Evolutionary conservation across 768 basidiomycete genomes (phyloP).

Genomic region (Kwoniella sp.): DNA sequence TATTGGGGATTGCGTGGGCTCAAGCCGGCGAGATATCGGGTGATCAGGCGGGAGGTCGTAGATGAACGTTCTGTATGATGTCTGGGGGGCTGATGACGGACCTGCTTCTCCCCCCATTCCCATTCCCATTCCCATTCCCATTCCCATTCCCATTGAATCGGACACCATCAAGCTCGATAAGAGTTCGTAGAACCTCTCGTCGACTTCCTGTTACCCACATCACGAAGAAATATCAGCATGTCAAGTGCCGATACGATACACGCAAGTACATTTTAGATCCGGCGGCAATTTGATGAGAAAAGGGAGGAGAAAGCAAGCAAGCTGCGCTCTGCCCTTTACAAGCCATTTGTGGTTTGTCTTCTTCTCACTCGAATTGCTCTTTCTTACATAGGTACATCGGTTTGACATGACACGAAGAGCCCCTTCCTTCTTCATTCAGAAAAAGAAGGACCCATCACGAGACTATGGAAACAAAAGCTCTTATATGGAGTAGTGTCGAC

Average conservation of each 20-base stretch:
- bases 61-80: constrained; percentile 52
- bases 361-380: too few relatives aligned
- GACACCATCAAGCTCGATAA: constrained; percentile 44
- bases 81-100: constrained; percentile 22
- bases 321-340: too few relatives aligned
- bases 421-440: too few relatives aligned
- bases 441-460: too few relatives aligned
- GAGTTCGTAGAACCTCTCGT: constrained; percentile 47
- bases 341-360: too few relatives aligned
- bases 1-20: background rate
- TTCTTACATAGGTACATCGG: too few relatives aligned
- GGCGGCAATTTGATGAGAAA: too few relatives aligned
- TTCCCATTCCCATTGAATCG: background rate
- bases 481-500: constrained; percentile 6
- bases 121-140: background rate
- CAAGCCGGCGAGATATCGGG: background rate
- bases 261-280: too few relatives aligned
- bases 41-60: constrained; percentile 30
- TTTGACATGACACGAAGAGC: too few relatives aligned
- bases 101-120: constrained; percentile 8
- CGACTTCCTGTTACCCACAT: constrained; percentile 35
- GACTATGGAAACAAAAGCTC: constrained; percentile 7
- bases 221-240: too few relatives aligned
- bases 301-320: too few relatives aligned
- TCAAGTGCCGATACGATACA: too few relatives aligned